Evolutionary conservation across 2,329 filamentous ascomycete genomes (phyloP), one percentile per base, ranked within the genome.

Genomic region (Neofusicoccum umdonicola): DNA sequence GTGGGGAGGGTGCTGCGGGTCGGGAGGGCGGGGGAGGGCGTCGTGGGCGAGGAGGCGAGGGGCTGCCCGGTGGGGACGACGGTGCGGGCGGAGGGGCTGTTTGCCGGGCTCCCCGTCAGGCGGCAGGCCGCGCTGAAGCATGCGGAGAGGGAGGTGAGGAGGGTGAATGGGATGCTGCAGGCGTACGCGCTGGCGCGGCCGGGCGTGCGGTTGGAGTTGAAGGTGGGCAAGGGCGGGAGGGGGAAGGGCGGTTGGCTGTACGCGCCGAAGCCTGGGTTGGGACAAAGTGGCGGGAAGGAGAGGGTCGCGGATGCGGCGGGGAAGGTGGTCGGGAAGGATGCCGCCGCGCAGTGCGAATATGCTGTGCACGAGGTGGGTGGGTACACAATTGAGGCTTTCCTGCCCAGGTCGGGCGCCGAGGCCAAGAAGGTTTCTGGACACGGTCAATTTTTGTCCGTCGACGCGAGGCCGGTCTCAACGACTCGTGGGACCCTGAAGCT

Each of bases 121-220:
- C 84, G 83, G 67, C 84, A 88, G 69, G 75, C 81, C 4, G 80
- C 83, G 12, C 68, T 86, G 37, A 89, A 87, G 70, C 81, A 86
- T n/a, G 79, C 84, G 3, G 69, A 80, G 2, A 90, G 86, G 71
- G 83, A 79, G 0, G 72, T 91, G 5, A 74, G 77, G 2, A 85
- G 81, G 54, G 84, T 91, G 70, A 88, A 85, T 68, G 77, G 83
- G 17, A 77, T 90, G 19, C 74, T 93, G 41, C 82, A 85, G 66
- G 79, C 84, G 0, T 92, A 91, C 76, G 88, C 84, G 4, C 79
- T 93, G 57, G 87, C 89, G 4, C 83, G 88, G 68, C 87, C 88
- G 7, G 74, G 81, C n/a, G 74, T 90, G 37, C 87, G 83, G 66
- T 78, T 93, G 34, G 80, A 80, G 2, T 79, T 92, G 63, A 87